Evolutionary conservation across 805 yeast species (phyloP).

Genomic region (Hanseniaspora meyeri): DNA sequence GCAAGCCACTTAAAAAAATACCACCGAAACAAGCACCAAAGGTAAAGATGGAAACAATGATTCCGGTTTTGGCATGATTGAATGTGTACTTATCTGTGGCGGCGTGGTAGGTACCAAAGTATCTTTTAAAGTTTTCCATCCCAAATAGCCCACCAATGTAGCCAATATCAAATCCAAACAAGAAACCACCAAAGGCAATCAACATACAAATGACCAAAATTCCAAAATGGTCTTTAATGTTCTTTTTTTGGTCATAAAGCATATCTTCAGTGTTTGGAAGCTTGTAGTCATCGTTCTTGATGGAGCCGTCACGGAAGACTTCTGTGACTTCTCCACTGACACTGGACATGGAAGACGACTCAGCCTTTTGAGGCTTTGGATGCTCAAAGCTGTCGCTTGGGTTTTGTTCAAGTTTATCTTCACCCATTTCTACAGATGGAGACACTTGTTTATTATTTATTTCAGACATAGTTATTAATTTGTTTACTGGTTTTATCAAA

Average conservation of each 20-base stretch:
- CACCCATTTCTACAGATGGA: neutral
- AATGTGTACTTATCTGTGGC: constrained; percentile 28
- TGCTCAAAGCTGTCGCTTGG: constrained; percentile 4
- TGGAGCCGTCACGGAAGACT: neutral
- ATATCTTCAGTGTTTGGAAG: constrained; percentile 1
- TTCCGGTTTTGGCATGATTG: constrained; percentile 44
- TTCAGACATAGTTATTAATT: neutral
- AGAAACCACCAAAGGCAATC: constrained; percentile 35
- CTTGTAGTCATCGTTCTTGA: neutral
- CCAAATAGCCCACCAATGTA: constrained; percentile 65
- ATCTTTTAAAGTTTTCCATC: constrained; percentile 38
- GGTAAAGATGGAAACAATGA: constrained; percentile 51
- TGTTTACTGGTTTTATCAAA: neutral
- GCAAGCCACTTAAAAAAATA: constrained; percentile 43
- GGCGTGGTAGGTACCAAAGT: constrained; percentile 41
- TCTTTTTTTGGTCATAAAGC: constrained; percentile 18
- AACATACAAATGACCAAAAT: constrained; percentile 24
- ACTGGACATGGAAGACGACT: neutral
- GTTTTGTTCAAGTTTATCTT: neutral
- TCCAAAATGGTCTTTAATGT: constrained; percentile 27
- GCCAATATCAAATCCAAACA: constrained; percentile 70
- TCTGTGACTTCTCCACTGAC: neutral
- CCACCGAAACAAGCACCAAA: constrained; percentile 71
- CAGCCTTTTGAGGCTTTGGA: neutral
- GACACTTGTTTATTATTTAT: neutral